Conservation (phyloP, 495 filamentous ascomycete genomes). For the Talaromyces borbonicus region DNA sequence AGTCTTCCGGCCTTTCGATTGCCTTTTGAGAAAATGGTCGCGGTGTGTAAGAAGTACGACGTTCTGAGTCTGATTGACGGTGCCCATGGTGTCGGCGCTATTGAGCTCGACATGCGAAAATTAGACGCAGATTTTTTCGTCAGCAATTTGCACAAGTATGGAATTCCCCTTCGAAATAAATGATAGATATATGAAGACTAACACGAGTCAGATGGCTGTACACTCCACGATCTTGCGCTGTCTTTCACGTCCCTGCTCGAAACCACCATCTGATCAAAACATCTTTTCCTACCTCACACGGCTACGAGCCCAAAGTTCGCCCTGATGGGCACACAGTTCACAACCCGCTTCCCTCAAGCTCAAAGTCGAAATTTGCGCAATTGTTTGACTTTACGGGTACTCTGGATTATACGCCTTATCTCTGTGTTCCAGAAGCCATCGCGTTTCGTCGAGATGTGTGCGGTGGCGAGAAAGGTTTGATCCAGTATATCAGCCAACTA, state of each 20-base stretch:
- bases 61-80: slow-evolving; percentile 56
- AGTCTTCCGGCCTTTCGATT: slow-evolving; percentile 60
- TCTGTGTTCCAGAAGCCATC: slow-evolving; percentile 56
- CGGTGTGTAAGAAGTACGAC: slow-evolving; percentile 45
- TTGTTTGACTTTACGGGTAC: slow-evolving; percentile 69
- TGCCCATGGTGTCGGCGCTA: slow-evolving; percentile 67
- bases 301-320: slow-evolving; percentile 22
- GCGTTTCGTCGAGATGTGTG: slow-evolving; percentile 49
- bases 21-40: slow-evolving; percentile 55
- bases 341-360: slow-evolving; percentile 37
- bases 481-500: slow-evolving; percentile 41
- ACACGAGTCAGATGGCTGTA: slow-evolving; percentile 51
- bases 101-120: slow-evolving; percentile 47
- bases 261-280: slow-evolving; percentile 64
- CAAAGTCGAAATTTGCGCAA: slow-evolving; percentile 44
- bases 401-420: slow-evolving; percentile 51
- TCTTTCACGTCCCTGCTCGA: slow-evolving; percentile 62
- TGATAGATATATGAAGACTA: background rate
- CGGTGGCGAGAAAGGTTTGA: slow-evolving; percentile 59
- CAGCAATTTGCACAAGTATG: slow-evolving; percentile 62
- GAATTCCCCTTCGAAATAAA: background rate
- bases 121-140: slow-evolving; percentile 70
- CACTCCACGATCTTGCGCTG: slow-evolving; percentile 60
- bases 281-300: slow-evolving; percentile 54
- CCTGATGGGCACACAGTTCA: slow-evolving; percentile 6